A percentile compares a stretch with the other conserved stretches of the same genome.
phyloP scores from a whole-genome alignment of 2,329 filamentous ascomycete genomes.

The Ophiostoma sp. region DNA sequence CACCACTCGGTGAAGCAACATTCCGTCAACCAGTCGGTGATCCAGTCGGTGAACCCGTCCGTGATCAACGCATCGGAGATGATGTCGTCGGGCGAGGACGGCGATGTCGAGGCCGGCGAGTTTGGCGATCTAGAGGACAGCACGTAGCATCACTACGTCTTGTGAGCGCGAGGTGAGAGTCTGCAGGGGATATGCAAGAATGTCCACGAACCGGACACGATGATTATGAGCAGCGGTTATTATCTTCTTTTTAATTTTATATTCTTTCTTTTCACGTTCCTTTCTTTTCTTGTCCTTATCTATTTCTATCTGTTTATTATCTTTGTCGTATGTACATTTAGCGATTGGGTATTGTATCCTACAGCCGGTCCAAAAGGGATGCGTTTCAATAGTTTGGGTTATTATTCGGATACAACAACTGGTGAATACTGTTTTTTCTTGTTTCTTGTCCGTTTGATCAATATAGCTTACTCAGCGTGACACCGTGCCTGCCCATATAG shows the following conservation, averaged over 20 bases:
- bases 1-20: constrained; percentile 29
- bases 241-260: not conserved
- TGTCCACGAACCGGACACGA: not conserved
- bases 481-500: too few relatives aligned
- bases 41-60: not conserved
- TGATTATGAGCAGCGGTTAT: constrained; percentile 11
- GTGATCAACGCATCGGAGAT: constrained; percentile 26
- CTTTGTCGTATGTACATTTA: not conserved
- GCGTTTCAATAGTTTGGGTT: not conserved
- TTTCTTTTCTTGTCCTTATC: not conserved
- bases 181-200: not conserved
- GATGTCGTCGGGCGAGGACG: constrained; percentile 39
- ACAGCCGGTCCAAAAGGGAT: not conserved
- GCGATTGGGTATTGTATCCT: not conserved
- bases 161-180: not conserved
- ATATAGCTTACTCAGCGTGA: too few relatives aligned
- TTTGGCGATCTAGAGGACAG: constrained; percentile 17
- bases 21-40: constrained; percentile 33
- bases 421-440: too few relatives aligned
- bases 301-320: not conserved
- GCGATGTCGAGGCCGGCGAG: constrained; percentile 25
- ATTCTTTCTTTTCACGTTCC: not conserved
- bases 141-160: not conserved
- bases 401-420: too few relatives aligned
- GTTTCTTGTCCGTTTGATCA: too few relatives aligned